Conservation (phyloP, 192 early-diverging fungal genomes). For the Coemansia sp. region DNA sequence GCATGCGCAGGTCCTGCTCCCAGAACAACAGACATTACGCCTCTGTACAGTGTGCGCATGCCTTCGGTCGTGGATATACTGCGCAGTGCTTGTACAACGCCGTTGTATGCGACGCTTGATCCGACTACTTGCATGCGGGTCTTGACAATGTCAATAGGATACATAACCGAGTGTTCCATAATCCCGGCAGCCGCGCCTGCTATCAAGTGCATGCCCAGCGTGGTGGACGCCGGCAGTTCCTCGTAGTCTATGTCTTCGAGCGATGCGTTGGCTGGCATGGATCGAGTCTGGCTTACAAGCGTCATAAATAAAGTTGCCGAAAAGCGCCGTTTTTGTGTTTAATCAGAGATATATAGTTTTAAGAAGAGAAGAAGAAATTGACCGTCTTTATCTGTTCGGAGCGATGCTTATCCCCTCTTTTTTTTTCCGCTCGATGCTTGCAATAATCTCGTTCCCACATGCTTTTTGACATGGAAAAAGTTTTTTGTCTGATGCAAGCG, state of each 20-base stretch:
- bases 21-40: conserved; percentile 88
- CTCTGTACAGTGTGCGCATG: conserved; percentile 82
- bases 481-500: too few relatives aligned
- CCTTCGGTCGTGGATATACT: conserved; percentile 77
- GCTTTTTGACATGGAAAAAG: too few relatives aligned
- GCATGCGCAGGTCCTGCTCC: conserved; percentile 96
- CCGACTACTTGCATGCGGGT: conserved; percentile 92
- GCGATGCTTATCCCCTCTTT: too few relatives aligned
- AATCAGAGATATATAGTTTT: too few relatives aligned
- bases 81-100: conserved; percentile 67
- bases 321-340: too few relatives aligned
- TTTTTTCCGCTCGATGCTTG: too few relatives aligned
- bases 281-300: too few relatives aligned
- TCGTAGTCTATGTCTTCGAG: conserved; percentile 84
- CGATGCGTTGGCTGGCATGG: neutral
- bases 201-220: conserved; percentile 76
- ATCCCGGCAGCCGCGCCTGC: conserved; percentile 98
- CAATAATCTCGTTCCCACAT: too few relatives aligned
- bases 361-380: too few relatives aligned
- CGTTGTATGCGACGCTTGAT: conserved; percentile 68
- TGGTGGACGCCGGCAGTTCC: conserved; percentile 79
- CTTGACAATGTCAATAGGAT: conserved; percentile 93
- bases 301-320: too few relatives aligned
- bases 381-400: too few relatives aligned
- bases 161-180: conserved; percentile 94